phyloP scores from a whole-genome alignment of 2,329 filamentous ascomycete genomes.

The Byssothecium circinans region DNA sequence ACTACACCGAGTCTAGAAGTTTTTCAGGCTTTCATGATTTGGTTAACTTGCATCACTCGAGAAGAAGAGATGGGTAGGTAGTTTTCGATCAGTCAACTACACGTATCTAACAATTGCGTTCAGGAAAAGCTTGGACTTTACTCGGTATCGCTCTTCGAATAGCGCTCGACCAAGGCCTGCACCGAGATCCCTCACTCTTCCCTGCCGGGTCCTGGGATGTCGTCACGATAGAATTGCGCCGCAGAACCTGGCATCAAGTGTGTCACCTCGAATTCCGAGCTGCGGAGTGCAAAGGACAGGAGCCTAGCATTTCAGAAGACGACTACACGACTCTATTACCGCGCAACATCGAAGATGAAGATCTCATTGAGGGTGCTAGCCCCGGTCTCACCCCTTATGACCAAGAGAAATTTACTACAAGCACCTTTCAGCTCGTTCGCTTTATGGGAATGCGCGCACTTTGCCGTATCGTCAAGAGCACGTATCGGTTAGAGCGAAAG shows the following conservation, averaged over 20 bases:
- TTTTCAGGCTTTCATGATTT: conserved; percentile 42
- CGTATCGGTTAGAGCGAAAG: conserved; percentile 41
- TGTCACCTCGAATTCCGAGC: conserved; percentile 43
- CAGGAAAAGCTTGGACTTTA: conserved; percentile 43
- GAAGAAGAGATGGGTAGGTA: conserved; percentile 44
- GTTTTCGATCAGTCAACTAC: too few relatives aligned
- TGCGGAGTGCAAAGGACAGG: conserved; percentile 44
- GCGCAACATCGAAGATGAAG: conserved; percentile 44
- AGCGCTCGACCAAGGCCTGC: conserved; percentile 41
- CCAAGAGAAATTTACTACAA: conserved; percentile 37
- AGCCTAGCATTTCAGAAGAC: conserved; percentile 41
- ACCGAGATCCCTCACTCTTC: conserved; percentile 43
- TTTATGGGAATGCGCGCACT: conserved; percentile 39
- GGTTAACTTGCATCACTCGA: conserved; percentile 42
- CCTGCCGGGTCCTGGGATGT: conserved; percentile 40
- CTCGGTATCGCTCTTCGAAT: conserved; percentile 43
- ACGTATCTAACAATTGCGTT: neutral
- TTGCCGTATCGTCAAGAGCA: conserved; percentile 41
- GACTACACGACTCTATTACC: conserved; percentile 43
- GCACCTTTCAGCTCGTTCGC: conserved; percentile 41
- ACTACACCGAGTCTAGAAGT: conserved; percentile 43
- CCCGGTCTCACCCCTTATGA: conserved; percentile 34
- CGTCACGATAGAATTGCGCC: conserved; percentile 41
- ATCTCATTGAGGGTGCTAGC: conserved; percentile 40
- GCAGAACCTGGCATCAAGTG: conserved; percentile 43